Percentiles rank a stretch among this genome's conserved stretches.
phyloP scores from a whole-genome alignment of 106 monocot genomes.

The Dioscorea zingiberensis region DNA sequence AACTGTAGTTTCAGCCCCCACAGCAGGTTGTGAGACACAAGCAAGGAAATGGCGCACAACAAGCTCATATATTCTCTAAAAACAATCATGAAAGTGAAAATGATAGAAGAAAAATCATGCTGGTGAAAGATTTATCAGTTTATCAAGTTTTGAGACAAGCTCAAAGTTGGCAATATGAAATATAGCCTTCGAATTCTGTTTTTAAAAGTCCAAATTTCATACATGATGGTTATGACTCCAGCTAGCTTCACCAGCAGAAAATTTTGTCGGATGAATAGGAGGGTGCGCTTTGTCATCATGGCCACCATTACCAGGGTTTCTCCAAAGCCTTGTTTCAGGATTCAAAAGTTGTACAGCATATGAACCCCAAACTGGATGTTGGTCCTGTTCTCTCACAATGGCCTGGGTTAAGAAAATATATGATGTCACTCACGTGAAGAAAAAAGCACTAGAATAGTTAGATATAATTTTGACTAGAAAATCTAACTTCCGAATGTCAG shows the following conservation, averaged over 20 bases:
- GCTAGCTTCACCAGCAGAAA: slow-evolving; percentile 65
- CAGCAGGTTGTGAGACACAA: slow-evolving; percentile 95
- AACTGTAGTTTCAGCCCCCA: slow-evolving; percentile 91
- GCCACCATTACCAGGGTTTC: slow-evolving; percentile 92
- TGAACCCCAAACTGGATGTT: slow-evolving; percentile 79
- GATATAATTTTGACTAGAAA: neutral
- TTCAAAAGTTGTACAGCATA: slow-evolving; percentile 81
- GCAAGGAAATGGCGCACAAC: slow-evolving; percentile 98
- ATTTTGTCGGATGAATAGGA: slow-evolving; percentile 97
- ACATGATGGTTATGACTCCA: slow-evolving; percentile 90
- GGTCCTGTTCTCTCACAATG: slow-evolving; percentile 70
- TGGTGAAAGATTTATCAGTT: neutral
- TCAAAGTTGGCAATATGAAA: neutral
- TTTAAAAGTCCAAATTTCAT: neutral
- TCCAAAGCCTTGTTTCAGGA: slow-evolving; percentile 85
- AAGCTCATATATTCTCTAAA: slow-evolving; percentile 89
- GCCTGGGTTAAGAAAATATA: slow-evolving; percentile 29
- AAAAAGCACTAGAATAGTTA: neutral
- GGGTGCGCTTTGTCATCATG: slow-evolving; percentile 99
- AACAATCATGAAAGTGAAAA: slow-evolving; percentile 1
- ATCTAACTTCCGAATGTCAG: too few relatives aligned
- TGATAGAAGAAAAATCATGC: neutral
- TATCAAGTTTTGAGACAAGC: too few relatives aligned
- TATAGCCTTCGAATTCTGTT: neutral
- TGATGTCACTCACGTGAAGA: neutral